Percentiles rank a stretch among this genome's conserved stretches.
Evolutionary conservation across 1,139 yeast species (phyloP).

Genomic region (Hansenula lynferdii): DNA sequence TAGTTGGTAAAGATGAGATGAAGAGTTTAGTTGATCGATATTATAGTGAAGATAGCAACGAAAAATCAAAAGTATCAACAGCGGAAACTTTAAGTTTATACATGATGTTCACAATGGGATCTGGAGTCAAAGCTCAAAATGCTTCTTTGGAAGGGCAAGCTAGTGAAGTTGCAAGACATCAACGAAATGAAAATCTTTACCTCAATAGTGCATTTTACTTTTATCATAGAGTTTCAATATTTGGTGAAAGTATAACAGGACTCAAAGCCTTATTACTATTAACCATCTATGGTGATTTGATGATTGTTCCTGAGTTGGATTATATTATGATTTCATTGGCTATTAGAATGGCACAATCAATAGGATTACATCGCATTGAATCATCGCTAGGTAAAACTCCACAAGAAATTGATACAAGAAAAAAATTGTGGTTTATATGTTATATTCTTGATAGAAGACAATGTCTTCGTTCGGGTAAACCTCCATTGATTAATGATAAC

Average conservation of each 20-base stretch:
- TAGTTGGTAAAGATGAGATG: background rate
- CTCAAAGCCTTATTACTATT: slow-evolving; percentile 43
- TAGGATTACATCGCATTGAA: slow-evolving; percentile 59
- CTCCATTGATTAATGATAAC: slow-evolving; percentile 45
- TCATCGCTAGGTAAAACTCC: slow-evolving; percentile 32
- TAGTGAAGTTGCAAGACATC: background rate
- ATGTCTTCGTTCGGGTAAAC: slow-evolving; percentile 51
- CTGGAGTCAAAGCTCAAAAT: background rate
- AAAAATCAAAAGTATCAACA: background rate
- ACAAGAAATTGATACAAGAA: slow-evolving; percentile 33
- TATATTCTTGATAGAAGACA: slow-evolving; percentile 49
- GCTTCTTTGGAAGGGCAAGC: background rate
- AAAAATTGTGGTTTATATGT: slow-evolving; percentile 51
- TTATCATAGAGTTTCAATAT: slow-evolving; percentile 5
- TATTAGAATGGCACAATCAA: slow-evolving; percentile 50
- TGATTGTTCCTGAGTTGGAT: slow-evolving; percentile 37
- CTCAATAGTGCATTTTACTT: slow-evolving; percentile 4
- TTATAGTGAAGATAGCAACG: background rate
- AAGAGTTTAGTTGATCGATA: background rate
- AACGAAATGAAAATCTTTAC: slow-evolving; percentile 3
- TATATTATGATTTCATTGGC: slow-evolving; percentile 45
- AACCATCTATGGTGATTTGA: slow-evolving; percentile 38
- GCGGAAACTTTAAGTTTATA: background rate
- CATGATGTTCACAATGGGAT: background rate
- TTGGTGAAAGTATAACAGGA: slow-evolving; percentile 36